A percentile compares a stretch with the other conserved stretches of the same genome.
Evolutionary conservation across 371 early-diverging fungal species (phyloP).

Genomic region (Mucor lusitanicus): DNA sequence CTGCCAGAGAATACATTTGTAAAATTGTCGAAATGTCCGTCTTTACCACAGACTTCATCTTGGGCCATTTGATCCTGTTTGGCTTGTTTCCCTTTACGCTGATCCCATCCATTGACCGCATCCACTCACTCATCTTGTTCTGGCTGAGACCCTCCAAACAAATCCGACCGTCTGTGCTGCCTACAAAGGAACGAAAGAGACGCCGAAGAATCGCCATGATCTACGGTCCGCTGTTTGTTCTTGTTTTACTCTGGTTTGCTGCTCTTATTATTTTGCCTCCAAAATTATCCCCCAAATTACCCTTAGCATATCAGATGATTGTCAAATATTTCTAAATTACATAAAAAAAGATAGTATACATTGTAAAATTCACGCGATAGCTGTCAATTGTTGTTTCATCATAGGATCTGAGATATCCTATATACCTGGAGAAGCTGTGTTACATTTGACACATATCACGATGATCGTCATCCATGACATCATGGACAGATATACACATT

Average conservation of each 20-base stretch:
- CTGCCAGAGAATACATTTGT: constrained; percentile 80
- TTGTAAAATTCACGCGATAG: not conserved
- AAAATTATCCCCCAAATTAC: constrained; percentile 15
- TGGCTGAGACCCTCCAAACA: constrained; percentile 67
- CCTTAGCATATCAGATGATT: constrained; percentile 15
- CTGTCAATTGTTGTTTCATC: not conserved
- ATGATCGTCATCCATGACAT: not conserved
- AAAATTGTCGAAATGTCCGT: constrained; percentile 87
- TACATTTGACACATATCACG: not conserved
- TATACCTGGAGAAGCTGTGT: not conserved
- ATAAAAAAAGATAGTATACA: not conserved
- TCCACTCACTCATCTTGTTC: constrained; percentile 83
- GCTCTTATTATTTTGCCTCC: constrained; percentile 26
- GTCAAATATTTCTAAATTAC: constrained; percentile 17
- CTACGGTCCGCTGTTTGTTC: constrained; percentile 24
- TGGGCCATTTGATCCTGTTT: constrained; percentile 79
- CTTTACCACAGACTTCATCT: constrained; percentile 80
- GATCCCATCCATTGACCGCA: constrained; percentile 74
- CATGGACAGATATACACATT: not conserved
- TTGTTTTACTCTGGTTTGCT: constrained; percentile 17
- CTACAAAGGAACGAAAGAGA: constrained; percentile 26
- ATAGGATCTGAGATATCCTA: too few relatives aligned
- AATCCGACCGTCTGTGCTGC: constrained; percentile 27
- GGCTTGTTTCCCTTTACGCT: constrained; percentile 69
- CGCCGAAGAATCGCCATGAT: constrained; percentile 8